Evolutionary conservation across 495 filamentous ascomycete genomes (phyloP), one percentile per base, ranked within the genome.

Genomic region (Trichoderma reesei): DNA sequence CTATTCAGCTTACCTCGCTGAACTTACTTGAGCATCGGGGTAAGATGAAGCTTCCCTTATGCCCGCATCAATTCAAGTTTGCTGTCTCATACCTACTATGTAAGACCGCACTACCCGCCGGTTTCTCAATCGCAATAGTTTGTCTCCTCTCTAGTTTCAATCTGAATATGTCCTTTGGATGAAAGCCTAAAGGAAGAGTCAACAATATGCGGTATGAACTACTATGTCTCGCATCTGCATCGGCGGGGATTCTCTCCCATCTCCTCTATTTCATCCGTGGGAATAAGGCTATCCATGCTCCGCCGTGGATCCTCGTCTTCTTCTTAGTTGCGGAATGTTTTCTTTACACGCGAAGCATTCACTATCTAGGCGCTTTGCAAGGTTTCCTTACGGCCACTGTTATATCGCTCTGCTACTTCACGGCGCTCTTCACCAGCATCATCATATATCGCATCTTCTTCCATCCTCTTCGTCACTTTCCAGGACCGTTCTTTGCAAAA

Each of bases 381-480:
- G 42, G 39, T 2, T 6, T 18, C 9, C 8, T 5, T 4, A 26
- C 2, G 4, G 42, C 16, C 36, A 18, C 60, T 1, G 26, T 48
- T 9, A 33, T 70, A 2, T 51, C 18, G 8, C 14, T 51, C 1
- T 59, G 67, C 9, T 79, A 77, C 56, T 46, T 74, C 7, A 51
- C 61, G n/a, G 61, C 69, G 1, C 72, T 84, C 1, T 72, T 78
- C 46, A 64, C 69, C 14, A 83, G 79, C 67, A 79, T 83, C 37
- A 38, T 69, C 34, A 39, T 75, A 16, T 83, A 82, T 64, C 72
- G 80, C 10, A 31, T 72, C 31, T 80, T 75, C 67, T 78, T 82
- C 66, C 78, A 82, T 68, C 77, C 70, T 5, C 68, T 83, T 1
- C 67, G 76, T 26, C 66, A 65, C 9, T 83, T 82, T 65, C 73